Conservation (phyloP, 2,329 filamentous ascomycete genomes). For the Spiromastix sp. region DNA sequence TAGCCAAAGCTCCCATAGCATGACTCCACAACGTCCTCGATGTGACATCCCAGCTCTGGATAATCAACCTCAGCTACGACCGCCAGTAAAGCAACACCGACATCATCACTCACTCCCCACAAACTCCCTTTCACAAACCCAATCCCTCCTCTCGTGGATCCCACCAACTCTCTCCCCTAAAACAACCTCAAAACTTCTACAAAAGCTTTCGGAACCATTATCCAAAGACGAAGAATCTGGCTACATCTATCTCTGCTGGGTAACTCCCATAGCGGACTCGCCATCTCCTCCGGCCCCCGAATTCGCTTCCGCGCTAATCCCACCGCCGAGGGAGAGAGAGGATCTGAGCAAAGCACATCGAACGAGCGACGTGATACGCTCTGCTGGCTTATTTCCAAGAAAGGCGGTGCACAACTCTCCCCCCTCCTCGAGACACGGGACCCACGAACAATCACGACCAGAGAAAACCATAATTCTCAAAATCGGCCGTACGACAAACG, state of each 20-base stretch:
- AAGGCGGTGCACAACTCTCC: conserved; percentile 2
- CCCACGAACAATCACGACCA: conserved; percentile 11
- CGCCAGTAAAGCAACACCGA: neutral
- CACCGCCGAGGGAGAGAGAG: conserved; percentile 26
- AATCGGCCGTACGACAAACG: conserved; percentile 63
- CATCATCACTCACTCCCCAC: neutral
- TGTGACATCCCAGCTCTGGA: no score
- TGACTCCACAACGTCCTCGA: neutral
- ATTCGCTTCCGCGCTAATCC: conserved; percentile 50
- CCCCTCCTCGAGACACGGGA: neutral
- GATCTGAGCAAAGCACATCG: conserved; percentile 21
- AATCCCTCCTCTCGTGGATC: conserved; percentile 54
- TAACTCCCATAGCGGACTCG: conserved; percentile 57
- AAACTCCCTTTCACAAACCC: conserved; percentile 28
- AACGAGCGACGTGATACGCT: conserved; percentile 27
- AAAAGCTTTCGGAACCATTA: conserved; percentile 66
- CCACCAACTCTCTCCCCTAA: conserved; percentile 56
- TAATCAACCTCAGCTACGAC: neutral
- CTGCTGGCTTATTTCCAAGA: conserved; percentile 23
- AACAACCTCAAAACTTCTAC: conserved; percentile 58
- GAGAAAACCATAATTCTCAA: conserved; percentile 56
- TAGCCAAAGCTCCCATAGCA: neutral
- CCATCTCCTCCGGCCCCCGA: conserved; percentile 25
- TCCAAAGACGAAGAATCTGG: conserved; percentile 68
- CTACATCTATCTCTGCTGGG: conserved; percentile 99